Evolutionary conservation across 2,329 filamentous ascomycete species (phyloP), one percentile per base, ranked within the genome.

Genomic region (Diaporthe ampelina): DNA sequence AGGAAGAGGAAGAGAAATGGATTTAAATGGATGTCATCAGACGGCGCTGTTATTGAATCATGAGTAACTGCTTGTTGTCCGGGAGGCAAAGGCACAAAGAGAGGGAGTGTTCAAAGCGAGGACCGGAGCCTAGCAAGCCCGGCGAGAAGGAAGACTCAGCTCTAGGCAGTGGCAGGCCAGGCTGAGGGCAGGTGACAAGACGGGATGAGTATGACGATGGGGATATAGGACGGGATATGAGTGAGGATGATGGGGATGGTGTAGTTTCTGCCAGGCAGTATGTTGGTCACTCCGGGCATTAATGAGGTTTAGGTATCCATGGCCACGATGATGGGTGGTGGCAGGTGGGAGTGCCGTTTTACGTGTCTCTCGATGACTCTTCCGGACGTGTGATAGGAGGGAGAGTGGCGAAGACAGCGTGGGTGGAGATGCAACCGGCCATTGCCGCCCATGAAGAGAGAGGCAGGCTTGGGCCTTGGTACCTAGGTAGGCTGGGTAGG

Each of bases 341-440:
- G 61, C 65, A 58, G 48, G 74, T 70, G 52, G 74, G 56, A 40
- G 56, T 58, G 26, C 54, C 50, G 54, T 73, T 75, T 70, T 73
- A 72, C 63, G 73, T 75, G 61, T 73, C 68, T 72, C 63, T 77
- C 63, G 78, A 79, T 79, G 78, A 79, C 78, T 79, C 78, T 78
- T 79, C 76, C 35, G 58, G 52, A 52, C 73, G 57, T 74, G 70
- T 75, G 63, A 70, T 75, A 56, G 56, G 70, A 58, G 61, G 71
- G 71, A 73, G 71, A 73, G 75, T 76, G 75, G 75, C 75, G 74
- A 76, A 71, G 72, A 71, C 57, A 43, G 48, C 29, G 56, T 72
- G 70, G 35, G 57, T 63, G 69, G 57, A 29, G 63, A 61, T 70
- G 73, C 72, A 63, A 74, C 71, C 63, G 61, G 69, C 48, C 72